Conservation (phyloP, 257 asterid genomes). For the Cruciata laevipes region DNA sequence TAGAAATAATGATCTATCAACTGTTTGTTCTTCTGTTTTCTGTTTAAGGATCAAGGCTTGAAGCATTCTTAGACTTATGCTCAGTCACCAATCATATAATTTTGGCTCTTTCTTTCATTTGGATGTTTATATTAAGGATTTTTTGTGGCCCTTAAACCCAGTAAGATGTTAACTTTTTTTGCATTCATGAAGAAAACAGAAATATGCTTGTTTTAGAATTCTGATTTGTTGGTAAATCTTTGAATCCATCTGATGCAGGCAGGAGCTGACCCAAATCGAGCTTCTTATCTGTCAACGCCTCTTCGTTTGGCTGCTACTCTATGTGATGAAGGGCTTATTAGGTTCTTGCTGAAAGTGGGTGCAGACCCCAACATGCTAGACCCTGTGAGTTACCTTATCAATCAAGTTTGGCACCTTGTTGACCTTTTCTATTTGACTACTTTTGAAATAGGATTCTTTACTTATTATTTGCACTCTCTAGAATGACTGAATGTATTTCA, state of each 20-base stretch:
- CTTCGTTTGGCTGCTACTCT: slow-evolving; percentile 2
- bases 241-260: slow-evolving; percentile 1
- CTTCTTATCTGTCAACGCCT: slow-evolving; percentile 2
- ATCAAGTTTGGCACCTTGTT: too few species aligned
- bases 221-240: not conserved
- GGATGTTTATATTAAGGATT: not conserved
- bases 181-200: not conserved
- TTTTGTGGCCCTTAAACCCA: too few species aligned
- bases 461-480: not conserved
- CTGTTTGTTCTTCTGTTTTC: too few species aligned
- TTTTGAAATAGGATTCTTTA: not conserved
- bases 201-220: not conserved
- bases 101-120: not conserved
- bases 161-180: too few species aligned
- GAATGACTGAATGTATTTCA: too few species aligned
- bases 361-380: slow-evolving; percentile 9
- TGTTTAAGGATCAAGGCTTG: too few species aligned
- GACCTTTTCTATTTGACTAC: not conserved
- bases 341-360: slow-evolving; percentile 3
- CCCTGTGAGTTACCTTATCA: not conserved
- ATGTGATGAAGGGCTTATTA: not conserved
- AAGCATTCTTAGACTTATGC: not conserved
- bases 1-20: too few species aligned
- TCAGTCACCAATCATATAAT: too few species aligned
- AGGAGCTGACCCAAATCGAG: slow-evolving; percentile 12